Conservation (phyloP, 495 filamentous ascomycete species). For the Glarea lozoyensis region DNA sequence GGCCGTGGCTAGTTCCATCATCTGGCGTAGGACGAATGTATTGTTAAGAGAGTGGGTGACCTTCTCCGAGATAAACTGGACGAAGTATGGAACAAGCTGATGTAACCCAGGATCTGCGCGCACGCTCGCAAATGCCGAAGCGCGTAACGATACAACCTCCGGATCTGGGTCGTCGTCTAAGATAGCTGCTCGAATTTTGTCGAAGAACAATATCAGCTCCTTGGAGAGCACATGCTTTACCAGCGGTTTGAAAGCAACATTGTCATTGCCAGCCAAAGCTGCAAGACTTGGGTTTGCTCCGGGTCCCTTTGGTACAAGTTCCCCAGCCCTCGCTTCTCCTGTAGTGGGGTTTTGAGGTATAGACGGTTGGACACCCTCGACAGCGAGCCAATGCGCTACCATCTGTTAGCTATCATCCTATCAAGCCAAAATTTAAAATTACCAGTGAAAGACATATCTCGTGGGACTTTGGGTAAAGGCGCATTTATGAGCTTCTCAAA, state of each 20-base stretch:
- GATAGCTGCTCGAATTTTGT: conserved; percentile 79
- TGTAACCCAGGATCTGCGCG: conserved; percentile 84
- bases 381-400: conserved; percentile 86
- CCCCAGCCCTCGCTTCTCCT: conserved; percentile 66
- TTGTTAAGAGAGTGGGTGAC: conserved; percentile 85
- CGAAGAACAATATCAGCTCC: conserved; percentile 94
- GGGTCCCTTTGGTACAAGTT: conserved; percentile 80
- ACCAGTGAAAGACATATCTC: conserved; percentile 91
- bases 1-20: conserved; percentile 79
- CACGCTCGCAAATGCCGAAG: conserved; percentile 73
- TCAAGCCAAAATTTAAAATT: conserved; percentile 17
- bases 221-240: conserved; percentile 95
- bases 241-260: conserved; percentile 72
- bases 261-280: conserved; percentile 73
- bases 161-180: conserved; percentile 77
- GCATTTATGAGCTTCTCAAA: conserved; percentile 98
- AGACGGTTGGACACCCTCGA: conserved; percentile 92
- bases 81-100: conserved; percentile 90
- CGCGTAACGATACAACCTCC: conserved; percentile 55
- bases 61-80: conserved; percentile 88
- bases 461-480: conserved; percentile 84
- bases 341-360: conserved; percentile 92
- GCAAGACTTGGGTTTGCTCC: conserved; percentile 74
- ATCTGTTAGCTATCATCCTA: background rate
- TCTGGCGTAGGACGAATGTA: conserved; percentile 77